Evolutionary conservation across 2,329 filamentous ascomycete species (phyloP).

Genomic region (Claviceps lovelessii): DNA sequence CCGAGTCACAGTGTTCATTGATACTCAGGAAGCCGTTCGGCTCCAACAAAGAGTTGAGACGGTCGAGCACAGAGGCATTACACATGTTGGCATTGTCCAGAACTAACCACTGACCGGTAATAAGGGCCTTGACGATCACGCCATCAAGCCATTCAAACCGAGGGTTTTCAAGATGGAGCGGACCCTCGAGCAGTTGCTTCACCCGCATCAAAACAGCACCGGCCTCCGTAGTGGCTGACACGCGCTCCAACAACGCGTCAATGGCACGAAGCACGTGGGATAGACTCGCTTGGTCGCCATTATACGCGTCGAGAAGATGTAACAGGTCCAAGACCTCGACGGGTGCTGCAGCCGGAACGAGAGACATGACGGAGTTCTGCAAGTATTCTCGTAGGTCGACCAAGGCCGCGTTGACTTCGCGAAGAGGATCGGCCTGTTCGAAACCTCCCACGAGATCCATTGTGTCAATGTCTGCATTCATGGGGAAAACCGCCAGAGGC

Average conservation of each 20-base stretch:
- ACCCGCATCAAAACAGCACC: constrained; percentile 33
- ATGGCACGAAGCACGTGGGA: constrained; percentile 24
- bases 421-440: constrained; percentile 75
- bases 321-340: constrained; percentile 35
- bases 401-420: constrained; percentile 48
- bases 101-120: constrained; percentile 80
- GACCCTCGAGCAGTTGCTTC: constrained; percentile 34
- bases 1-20: constrained; percentile 77
- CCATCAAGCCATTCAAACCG: constrained; percentile 96
- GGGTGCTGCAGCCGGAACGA: constrained; percentile 33
- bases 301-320: constrained; percentile 30
- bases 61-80: constrained; percentile 83
- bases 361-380: constrained; percentile 33
- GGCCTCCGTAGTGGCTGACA: constrained; percentile 32
- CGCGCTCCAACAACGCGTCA: constrained; percentile 24
- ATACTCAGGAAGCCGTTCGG: constrained; percentile 77
- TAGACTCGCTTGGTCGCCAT: constrained; percentile 25
- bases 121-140: constrained; percentile 72
- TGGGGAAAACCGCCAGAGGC: constrained; percentile 63
- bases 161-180: constrained; percentile 51
- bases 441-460: constrained; percentile 97
- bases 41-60: constrained; percentile 87
- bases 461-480: constrained; percentile 91
- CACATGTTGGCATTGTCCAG: constrained; percentile 96
- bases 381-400: constrained; percentile 36